A percentile compares a stretch with the other conserved stretches of the same genome.
Conservation (phyloP, 2,329 filamentous ascomycete genomes). For the Aspergillus udagawae region DNA sequence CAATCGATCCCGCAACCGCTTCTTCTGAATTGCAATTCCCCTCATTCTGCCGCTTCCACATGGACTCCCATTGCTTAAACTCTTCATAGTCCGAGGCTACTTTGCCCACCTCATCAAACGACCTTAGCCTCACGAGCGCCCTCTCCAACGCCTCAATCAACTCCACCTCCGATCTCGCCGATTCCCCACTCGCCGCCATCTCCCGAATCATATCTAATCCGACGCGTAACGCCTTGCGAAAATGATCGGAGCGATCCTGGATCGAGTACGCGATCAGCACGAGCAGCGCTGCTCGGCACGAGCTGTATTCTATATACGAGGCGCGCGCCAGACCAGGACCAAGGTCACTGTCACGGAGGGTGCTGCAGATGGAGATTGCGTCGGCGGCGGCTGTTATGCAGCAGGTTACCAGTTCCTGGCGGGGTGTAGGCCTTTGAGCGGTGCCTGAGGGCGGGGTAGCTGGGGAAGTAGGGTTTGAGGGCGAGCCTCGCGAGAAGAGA, state of each 20-base stretch:
- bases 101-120: not conserved
- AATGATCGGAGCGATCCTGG: slow-evolving; percentile 20
- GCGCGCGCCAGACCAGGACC: slow-evolving; percentile 27
- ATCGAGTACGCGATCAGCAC: slow-evolving; percentile 33
- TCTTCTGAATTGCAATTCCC: not conserved
- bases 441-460: not conserved
- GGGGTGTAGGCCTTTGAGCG: not conserved
- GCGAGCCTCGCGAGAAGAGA: slow-evolving; percentile 28
- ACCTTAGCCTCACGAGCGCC: slow-evolving; percentile 18
- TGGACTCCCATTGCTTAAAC: slow-evolving; percentile 18
- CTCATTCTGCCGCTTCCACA: slow-evolving; percentile 2
- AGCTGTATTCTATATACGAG: slow-evolving; percentile 35
- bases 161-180: slow-evolving; percentile 28
- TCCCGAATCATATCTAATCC: slow-evolving; percentile 28
- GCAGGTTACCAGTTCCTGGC: slow-evolving; percentile 19
- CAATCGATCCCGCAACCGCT: not conserved
- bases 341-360: slow-evolving; percentile 13
- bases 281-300: slow-evolving; percentile 32
- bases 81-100: slow-evolving; percentile 12
- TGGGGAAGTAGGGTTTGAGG: not conserved
- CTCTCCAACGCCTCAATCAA: slow-evolving; percentile 29
- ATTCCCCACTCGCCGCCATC: slow-evolving; percentile 29
- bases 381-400: slow-evolving; percentile 25
- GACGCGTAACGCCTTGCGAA: slow-evolving; percentile 16
- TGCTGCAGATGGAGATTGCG: slow-evolving; percentile 22